Evolutionary conservation across 1,284 basidiomycete species (phyloP).

Genomic region (Lentinula novae-zelandiae): DNA sequence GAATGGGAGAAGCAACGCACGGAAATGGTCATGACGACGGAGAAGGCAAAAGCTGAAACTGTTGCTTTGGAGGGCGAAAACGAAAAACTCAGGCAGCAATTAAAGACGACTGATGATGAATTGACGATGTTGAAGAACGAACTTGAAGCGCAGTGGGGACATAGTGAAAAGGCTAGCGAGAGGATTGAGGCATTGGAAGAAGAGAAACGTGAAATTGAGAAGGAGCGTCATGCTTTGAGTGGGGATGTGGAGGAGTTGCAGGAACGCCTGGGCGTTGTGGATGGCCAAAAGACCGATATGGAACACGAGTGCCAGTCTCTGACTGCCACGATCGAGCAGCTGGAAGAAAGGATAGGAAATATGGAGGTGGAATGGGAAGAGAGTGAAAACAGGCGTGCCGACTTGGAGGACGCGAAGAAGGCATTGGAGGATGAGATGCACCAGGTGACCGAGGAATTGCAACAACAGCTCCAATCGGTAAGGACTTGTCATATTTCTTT

Average conservation of each 20-base stretch:
- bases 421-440: constrained; percentile 46
- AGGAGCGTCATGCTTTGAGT: constrained; percentile 36
- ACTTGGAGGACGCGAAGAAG: constrained; percentile 52
- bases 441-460: constrained; percentile 47
- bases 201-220: constrained; percentile 34
- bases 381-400: constrained; percentile 46
- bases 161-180: constrained; percentile 47
- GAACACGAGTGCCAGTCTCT: constrained; percentile 40
- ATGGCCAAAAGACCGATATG: constrained; percentile 33
- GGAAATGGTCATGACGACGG: constrained; percentile 35
- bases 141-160: constrained; percentile 58
- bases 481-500: constrained; percentile 14
- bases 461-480: constrained; percentile 56
- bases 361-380: constrained; percentile 57
- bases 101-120: constrained; percentile 45
- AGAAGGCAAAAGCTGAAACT: constrained; percentile 36
- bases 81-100: constrained; percentile 31
- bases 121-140: constrained; percentile 46
- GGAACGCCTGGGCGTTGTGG: constrained; percentile 48
- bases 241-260: constrained; percentile 48
- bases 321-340: constrained; percentile 34
- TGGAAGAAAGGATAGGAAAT: constrained; percentile 38
- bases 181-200: constrained; percentile 37
- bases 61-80: constrained; percentile 36
- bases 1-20: constrained; percentile 50